Percentiles rank a stretch among this genome's conserved stretches.
phyloP scores from a whole-genome alignment of 2,329 filamentous ascomycete species.

The Sporothrix inflata region DNA sequence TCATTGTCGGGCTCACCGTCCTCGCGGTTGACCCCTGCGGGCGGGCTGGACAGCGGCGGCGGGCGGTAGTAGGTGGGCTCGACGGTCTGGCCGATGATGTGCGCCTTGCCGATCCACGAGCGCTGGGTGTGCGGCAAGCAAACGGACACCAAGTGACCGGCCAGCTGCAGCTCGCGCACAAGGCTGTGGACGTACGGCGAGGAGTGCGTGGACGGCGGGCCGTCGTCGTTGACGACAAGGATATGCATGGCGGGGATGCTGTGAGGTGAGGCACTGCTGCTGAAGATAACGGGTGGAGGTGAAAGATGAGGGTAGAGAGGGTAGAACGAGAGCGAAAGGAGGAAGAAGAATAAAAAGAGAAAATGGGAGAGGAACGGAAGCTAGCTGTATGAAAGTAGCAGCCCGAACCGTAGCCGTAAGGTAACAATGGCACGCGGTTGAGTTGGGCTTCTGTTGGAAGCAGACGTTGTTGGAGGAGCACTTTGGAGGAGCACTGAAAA shows the following conservation, averaged over 20 bases:
- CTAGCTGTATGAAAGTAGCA: not conserved
- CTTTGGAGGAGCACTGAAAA: not conserved
- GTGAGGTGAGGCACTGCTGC: not conserved
- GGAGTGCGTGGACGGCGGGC: conserved; percentile 74
- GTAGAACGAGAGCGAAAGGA: not conserved
- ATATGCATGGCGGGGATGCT: conserved; percentile 56
- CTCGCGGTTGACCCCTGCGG: conserved; percentile 44
- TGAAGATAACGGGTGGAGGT: not conserved
- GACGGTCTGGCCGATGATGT: conserved; percentile 87
- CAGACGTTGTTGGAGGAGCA: not conserved
- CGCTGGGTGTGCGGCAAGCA: conserved; percentile 88
- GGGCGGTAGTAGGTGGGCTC: conserved; percentile 82
- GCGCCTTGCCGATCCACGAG: conserved; percentile 98
- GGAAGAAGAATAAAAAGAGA: not conserved
- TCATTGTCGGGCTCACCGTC: conserved; percentile 52
- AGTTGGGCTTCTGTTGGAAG: conserved; percentile 1
- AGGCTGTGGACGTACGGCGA: conserved; percentile 81
- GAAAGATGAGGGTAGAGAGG: not conserved
- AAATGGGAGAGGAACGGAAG: not conserved
- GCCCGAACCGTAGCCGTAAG: not conserved
- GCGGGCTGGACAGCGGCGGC: conserved; percentile 42
- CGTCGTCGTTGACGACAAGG: conserved; percentile 77
- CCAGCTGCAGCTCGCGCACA: conserved; percentile 68
- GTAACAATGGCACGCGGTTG: conserved; percentile 8
- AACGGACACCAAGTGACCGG: conserved; percentile 87